phyloP scores from a whole-genome alignment of 2,329 filamentous ascomycete species.

The Claviceps sp. region DNA sequence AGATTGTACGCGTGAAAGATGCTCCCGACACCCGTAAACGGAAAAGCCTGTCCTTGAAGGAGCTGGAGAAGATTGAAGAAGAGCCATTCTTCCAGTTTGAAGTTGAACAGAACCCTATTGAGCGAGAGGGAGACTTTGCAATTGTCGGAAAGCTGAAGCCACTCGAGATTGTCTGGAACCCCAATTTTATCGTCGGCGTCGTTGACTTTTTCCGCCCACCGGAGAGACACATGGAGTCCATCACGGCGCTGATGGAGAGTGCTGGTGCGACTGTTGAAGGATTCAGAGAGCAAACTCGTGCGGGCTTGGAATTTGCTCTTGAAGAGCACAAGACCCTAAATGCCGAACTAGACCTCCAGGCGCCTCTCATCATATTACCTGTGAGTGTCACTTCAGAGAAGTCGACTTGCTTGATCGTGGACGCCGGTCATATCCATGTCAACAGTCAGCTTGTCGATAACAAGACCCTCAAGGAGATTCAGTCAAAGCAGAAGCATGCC shows the following conservation, averaged over 20 bases:
- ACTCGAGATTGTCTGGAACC: conserved; percentile 95
- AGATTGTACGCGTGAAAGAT: conserved; percentile 93
- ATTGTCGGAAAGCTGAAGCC: conserved; percentile 86
- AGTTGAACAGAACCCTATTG: conserved; percentile 88
- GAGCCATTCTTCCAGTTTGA: conserved; percentile 87
- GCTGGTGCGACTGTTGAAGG: conserved; percentile 93
- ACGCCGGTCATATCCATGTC: conserved; percentile 91
- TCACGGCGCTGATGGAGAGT: conserved; percentile 86
- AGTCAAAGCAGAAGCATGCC: conserved; percentile 75
- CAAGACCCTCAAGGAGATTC: conserved; percentile 76
- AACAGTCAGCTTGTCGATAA: conserved; percentile 90
- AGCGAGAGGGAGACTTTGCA: conserved; percentile 81
- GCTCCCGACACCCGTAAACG: conserved; percentile 40
- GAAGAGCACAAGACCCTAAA: conserved; percentile 98
- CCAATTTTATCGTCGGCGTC: conserved; percentile 79
- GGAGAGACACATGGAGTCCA: conserved; percentile 96
- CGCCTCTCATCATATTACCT: conserved; percentile 89
- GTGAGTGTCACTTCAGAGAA: conserved; percentile 75
- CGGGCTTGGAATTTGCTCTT: conserved; percentile 87
- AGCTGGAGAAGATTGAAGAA: conserved; percentile 36
- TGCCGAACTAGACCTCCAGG: conserved; percentile 87
- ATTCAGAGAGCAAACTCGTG: conserved; percentile 85
- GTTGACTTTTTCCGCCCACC: conserved; percentile 94
- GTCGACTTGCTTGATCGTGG: conserved; percentile 81
- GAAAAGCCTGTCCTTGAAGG: conserved; percentile 37